These are phyloP conservation scores for Cladochytrium replicatum DNA, from an alignment of 192 early-diverging fungal genomes.

Conservation along the genomic window DNA sequence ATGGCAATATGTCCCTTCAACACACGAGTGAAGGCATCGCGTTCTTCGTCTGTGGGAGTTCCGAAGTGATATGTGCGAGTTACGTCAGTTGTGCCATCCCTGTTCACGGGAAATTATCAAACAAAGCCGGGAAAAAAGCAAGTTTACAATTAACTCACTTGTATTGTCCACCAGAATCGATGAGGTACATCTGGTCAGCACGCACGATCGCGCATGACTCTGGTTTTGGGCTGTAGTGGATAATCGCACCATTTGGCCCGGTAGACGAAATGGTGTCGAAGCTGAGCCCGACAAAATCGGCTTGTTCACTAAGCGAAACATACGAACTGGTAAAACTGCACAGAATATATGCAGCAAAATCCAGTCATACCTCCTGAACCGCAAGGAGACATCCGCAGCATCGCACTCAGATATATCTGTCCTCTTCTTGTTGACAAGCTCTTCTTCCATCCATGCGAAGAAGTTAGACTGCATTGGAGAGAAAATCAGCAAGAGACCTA, in stretches of 20 bases:
- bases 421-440: slow-evolving; percentile 60
- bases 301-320: slow-evolving; percentile 25
- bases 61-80: slow-evolving; percentile 92
- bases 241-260: slow-evolving; percentile 91
- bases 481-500: neutral
- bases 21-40: slow-evolving; percentile 92
- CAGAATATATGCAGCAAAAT: neutral
- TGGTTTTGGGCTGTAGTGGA: slow-evolving; percentile 90
- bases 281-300: slow-evolving; percentile 81
- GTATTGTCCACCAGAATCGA: slow-evolving; percentile 96
- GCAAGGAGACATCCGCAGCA: slow-evolving; percentile 75
- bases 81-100: slow-evolving; percentile 94
- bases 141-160: slow-evolving; percentile 10
- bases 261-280: slow-evolving; percentile 95
- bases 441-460: slow-evolving; percentile 92
- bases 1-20: slow-evolving; percentile 95
- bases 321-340: neutral
- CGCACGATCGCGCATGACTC: slow-evolving; percentile 68
- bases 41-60: slow-evolving; percentile 71
- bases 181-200: slow-evolving; percentile 72
- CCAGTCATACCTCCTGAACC: slow-evolving; percentile 40
- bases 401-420: slow-evolving; percentile 65
- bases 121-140: too few relatives aligned
- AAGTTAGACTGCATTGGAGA: slow-evolving; percentile 30
- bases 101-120: too few relatives aligned